Base-by-base conservation (phyloP, 1,284 basidiomycete genomes). In the Rhodotorula sp. region DNA sequence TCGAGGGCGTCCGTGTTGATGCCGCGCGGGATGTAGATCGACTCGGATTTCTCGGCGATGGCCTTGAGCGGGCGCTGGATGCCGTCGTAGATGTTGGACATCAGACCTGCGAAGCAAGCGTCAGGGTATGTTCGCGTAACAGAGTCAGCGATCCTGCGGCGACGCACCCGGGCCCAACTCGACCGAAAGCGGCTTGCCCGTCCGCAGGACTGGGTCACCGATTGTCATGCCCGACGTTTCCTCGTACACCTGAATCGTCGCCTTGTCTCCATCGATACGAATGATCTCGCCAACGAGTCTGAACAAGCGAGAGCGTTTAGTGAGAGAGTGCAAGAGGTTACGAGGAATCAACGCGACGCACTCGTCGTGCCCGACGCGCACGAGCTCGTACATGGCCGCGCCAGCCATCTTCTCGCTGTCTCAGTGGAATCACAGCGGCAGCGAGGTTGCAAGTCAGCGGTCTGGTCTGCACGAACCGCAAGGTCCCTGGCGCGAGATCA, bases 231-330 rank as follows among this genome's bases (percentile, higher is more conserved):
- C 82, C 42, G 79, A 95, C 7, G 94, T 97, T 85, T 97, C 95
- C 82, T 97, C 97, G 81, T 99, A 99, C n/a, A 99, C 97, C 83
- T 99, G 97, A 75, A 99, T 98, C 13, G 96, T 99, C 64, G 93
- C 91, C 84, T 97, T 94, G 84, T 97, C 95, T 71, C 89, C 88
- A 79, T 97, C 94, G 83, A 97, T 97, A 80, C 95, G 88, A 78
- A 97, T 97, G 79, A 97, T 94, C 91, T 97, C 94, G 93, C 73
- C 71, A 57, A 75, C 81, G 23, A 82, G 79, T 49, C 68, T 72
- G 60, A 57, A 3, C 34, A 48, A 21, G 27, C 25, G 54, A 48
- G 50, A 25, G 53, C 5, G 50, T 8, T 23, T 42, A 34, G 27
- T 17, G 67, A 44, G 25, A 42, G 25, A 57, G 41, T 41, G 65